Percentiles rank a stretch among this genome's conserved stretches.
phyloP scores from a whole-genome alignment of 768 basidiomycete genomes.

The Hygrophorus pudorinus region DNA sequence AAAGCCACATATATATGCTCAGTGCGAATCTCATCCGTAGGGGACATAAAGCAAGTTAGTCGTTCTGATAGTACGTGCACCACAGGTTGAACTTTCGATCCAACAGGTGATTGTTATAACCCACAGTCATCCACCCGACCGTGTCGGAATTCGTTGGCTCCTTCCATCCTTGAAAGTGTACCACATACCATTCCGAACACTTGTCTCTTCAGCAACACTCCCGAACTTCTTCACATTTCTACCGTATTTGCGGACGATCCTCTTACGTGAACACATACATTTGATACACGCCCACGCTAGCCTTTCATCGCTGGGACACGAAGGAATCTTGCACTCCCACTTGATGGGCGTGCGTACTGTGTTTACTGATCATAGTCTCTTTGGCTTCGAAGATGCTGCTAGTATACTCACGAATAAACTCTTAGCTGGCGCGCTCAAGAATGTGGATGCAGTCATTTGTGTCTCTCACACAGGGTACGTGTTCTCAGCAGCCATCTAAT shows the following conservation, averaged over 20 bases:
- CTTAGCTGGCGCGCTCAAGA: conserved; percentile 72
- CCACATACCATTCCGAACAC: conserved; percentile 82
- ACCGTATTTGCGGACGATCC: conserved; percentile 84
- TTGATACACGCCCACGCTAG: conserved; percentile 89
- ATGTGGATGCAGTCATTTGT: conserved; percentile 91
- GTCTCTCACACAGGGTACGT: conserved; percentile 93
- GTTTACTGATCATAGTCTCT: conserved; percentile 95
- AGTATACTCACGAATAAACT: conserved; percentile 97
- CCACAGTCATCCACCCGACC: conserved; percentile 79
- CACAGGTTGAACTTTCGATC: neutral
- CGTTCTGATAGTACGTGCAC: neutral
- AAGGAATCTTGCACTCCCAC: conserved; percentile 85
- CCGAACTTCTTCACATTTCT: conserved; percentile 91
- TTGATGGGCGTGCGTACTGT: conserved; percentile 82
- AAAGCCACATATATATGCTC: conserved; percentile 93
- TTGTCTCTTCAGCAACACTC: conserved; percentile 86
- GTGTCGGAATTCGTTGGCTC: conserved; percentile 86
- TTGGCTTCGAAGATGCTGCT: conserved; percentile 94
- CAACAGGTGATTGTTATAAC: conserved; percentile 87
- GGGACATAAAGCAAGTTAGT: conserved; percentile 66
- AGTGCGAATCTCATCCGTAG: conserved; percentile 69
- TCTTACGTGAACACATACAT: conserved; percentile 77
- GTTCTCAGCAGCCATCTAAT: neutral
- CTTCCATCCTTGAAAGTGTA: conserved; percentile 86
- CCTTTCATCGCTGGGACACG: conserved; percentile 84